Percentiles rank a stretch among this genome's conserved stretches.
Evolutionary conservation across 352 stramenopile species (phyloP).

Genomic region (Elongisporangium senticosum): DNA sequence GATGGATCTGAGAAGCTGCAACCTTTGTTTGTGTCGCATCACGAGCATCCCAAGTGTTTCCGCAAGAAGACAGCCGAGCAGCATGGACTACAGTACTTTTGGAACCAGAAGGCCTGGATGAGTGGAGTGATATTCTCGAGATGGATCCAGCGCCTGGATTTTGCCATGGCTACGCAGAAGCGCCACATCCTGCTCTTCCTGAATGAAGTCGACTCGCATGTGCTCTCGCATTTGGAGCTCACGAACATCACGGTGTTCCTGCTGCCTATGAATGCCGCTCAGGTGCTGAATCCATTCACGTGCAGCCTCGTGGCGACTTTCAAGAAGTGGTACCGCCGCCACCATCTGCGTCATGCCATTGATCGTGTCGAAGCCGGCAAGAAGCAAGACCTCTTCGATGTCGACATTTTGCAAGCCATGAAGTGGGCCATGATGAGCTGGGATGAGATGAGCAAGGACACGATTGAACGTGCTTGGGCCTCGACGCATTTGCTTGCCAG

Average conservation of each 20-base stretch:
- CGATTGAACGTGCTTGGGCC: constrained; percentile 61
- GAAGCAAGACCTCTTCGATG: constrained; percentile 34
- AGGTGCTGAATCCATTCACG: constrained; percentile 66
- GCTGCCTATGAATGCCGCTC: constrained; percentile 32
- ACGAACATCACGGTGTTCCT: constrained; percentile 71
- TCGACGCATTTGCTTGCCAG: constrained; percentile 51
- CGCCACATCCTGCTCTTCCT: constrained; percentile 73
- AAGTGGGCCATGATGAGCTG: constrained; percentile 67
- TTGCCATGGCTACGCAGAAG: constrained; percentile 71
- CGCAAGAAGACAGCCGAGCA: constrained; percentile 70
- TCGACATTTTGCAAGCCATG: constrained; percentile 75
- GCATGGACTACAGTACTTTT: constrained; percentile 79
- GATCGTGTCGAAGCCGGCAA: constrained; percentile 47
- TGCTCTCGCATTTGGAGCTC: constrained; percentile 70
- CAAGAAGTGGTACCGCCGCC: constrained; percentile 72
- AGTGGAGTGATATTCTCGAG: constrained; percentile 80
- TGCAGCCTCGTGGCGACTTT: constrained; percentile 53
- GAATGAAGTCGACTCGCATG: constrained; percentile 73
- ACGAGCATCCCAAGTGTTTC: constrained; percentile 74
- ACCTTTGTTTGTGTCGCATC: constrained; percentile 76
- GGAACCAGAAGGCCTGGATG: constrained; percentile 80
- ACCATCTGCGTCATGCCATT: constrained; percentile 63
- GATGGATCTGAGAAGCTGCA: constrained; percentile 73
- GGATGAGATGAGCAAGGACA: constrained; percentile 67
- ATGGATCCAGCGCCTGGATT: constrained; percentile 77